Evolutionary conservation across 352 stramenopile genomes (phyloP).

Genomic region (Blastocystis sp.): DNA sequence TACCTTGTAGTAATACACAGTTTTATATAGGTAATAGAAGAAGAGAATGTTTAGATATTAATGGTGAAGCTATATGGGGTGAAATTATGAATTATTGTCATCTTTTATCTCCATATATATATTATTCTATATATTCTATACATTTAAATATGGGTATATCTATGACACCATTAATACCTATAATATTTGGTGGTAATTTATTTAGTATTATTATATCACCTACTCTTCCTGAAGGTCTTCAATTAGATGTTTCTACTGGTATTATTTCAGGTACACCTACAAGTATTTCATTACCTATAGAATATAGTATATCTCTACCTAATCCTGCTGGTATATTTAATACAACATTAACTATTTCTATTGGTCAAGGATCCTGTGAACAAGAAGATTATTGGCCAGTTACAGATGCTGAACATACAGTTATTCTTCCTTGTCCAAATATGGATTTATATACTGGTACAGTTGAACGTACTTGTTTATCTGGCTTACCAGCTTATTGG

Average conservation of each 20-base stretch:
- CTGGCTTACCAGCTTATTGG: slow-evolving; percentile 12
- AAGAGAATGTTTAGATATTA: no score
- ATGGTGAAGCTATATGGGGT: no score
- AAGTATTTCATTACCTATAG: no score
- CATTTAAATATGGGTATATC: no score
- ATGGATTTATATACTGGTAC: slow-evolving; percentile 6
- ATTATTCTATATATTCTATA: no score
- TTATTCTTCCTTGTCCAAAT: slow-evolving; percentile 11
- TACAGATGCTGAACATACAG: slow-evolving; percentile 26
- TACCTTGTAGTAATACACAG: no score
- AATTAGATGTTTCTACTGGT: slow-evolving; percentile 16
- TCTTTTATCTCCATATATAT: no score
- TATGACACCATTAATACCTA: slow-evolving; percentile 23
- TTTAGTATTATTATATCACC: slow-evolving; percentile 5
- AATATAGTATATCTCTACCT: no score
- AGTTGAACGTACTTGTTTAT: slow-evolving; percentile 6
- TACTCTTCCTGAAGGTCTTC: slow-evolving; percentile 20
- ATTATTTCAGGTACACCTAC: slow-evolving; percentile 28
- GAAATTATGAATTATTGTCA: no score
- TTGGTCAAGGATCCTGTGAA: slow-evolving; percentile 3
- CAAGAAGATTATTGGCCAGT: slow-evolving; percentile 5
- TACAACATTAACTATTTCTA: slow-evolving; percentile 18
- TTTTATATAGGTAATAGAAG: no score
- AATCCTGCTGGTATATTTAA: no score
- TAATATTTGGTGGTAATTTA: slow-evolving; percentile 7